These are phyloP conservation scores for Colletotrichum costaricense DNA, from an alignment of 2,329 filamentous ascomycete species.

Conservation along the genomic window DNA sequence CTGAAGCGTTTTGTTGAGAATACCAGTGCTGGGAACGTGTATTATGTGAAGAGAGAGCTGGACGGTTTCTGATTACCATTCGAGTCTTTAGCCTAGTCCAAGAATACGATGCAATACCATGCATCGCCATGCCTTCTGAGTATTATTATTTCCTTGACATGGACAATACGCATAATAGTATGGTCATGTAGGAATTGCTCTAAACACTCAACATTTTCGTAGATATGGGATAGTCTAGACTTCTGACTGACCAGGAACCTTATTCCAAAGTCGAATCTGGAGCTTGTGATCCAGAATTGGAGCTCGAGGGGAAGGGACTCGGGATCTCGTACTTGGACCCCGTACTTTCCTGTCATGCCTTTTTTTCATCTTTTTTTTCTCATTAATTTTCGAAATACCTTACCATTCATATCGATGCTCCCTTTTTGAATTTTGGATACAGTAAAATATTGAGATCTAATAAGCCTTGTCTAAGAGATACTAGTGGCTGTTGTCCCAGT, in stretches of 20 bases:
- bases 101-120: background rate
- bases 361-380: no score
- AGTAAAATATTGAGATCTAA: background rate
- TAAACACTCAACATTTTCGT: no score
- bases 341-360: no score
- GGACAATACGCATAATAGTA: no score
- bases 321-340: no score
- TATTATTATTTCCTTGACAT: no score
- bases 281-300: background rate
- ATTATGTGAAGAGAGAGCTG: background rate
- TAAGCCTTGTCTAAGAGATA: background rate
- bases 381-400: no score
- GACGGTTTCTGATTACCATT: background rate
- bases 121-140: no score
- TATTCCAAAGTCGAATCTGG: background rate
- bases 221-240: no score
- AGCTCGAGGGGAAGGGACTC: background rate
- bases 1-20: background rate
- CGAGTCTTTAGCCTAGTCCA: background rate
- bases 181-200: no score
- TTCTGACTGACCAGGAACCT: background rate
- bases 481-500: background rate
- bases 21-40: background rate
- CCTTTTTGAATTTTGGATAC: no score
- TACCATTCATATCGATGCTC: background rate